A percentile compares a stretch with the other conserved stretches of the same genome.
Evolutionary conservation across 768 basidiomycete genomes (phyloP).

Genomic region (Lepiota brunneoincarnata): DNA sequence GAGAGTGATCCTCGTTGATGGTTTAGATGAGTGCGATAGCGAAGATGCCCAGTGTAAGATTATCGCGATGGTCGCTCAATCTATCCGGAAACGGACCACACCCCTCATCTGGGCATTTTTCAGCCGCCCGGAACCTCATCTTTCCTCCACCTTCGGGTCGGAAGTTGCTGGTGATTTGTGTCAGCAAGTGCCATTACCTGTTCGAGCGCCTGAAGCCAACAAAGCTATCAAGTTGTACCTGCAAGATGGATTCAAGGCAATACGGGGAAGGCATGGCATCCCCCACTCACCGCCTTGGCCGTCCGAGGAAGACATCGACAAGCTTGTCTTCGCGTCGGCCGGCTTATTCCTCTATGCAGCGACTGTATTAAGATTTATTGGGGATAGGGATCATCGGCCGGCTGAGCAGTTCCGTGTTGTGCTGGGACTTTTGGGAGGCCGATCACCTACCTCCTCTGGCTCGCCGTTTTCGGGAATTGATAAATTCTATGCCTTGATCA

Average conservation of each 20-base stretch:
- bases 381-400: background rate
- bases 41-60: background rate
- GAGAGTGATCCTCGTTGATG: constrained; percentile 11
- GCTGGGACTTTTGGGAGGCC: background rate
- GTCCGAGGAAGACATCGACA: background rate
- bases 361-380: constrained; percentile 9
- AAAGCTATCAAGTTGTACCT: constrained; percentile 5
- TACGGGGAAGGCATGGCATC: background rate
- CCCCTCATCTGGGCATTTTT: constrained; percentile 6
- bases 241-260: background rate
- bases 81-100: background rate
- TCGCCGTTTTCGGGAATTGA: background rate
- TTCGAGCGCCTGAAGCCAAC: constrained; percentile 3
- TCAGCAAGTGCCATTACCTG: background rate
- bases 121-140: constrained; percentile 12
- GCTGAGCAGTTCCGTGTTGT: background rate
- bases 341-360: constrained; percentile 7
- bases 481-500: background rate
- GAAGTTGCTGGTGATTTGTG: background rate
- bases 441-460: too few species aligned
- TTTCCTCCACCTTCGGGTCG: background rate
- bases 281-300: constrained; percentile 5
- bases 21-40: constrained; percentile 13
- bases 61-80: background rate
- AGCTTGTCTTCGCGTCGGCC: background rate